Evolutionary conservation across 176 grass and related monocot species (phyloP).

Genomic region (Cenchrus purpureus): DNA sequence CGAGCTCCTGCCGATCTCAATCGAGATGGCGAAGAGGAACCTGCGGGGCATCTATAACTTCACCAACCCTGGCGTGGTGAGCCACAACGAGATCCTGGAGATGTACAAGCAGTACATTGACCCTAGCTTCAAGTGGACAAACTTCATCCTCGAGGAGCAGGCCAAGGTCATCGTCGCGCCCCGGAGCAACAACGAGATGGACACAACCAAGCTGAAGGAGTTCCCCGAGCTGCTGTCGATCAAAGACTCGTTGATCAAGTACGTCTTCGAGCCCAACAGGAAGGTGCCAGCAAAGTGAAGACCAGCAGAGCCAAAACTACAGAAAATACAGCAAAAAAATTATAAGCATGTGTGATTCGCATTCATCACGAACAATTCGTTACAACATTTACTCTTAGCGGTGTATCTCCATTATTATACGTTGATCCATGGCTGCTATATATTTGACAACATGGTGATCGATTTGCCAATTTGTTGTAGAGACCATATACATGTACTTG

Average conservation of each 20-base stretch:
- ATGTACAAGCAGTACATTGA: constrained; percentile 75
- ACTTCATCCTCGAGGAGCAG: constrained; percentile 81
- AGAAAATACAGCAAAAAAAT: constrained; percentile 20
- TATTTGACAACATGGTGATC: constrained; percentile 36
- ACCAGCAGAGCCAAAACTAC: not conserved
- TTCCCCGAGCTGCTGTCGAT: constrained; percentile 72
- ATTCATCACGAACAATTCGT: constrained; percentile 15
- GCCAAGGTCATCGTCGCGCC: constrained; percentile 75
- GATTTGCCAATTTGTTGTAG: constrained; percentile 38
- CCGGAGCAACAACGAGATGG: constrained; percentile 83
- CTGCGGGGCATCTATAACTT: constrained; percentile 75
- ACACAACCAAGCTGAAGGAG: constrained; percentile 72
- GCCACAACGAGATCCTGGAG: constrained; percentile 79
- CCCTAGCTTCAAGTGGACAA: constrained; percentile 66
- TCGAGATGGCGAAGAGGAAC: constrained; percentile 73
- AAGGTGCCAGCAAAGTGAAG: constrained; percentile 55
- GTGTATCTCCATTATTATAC: constrained; percentile 4
- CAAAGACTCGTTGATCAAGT: constrained; percentile 74
- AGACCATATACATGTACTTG: not conserved
- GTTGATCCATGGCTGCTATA: constrained; percentile 26
- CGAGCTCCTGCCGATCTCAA: constrained; percentile 73
- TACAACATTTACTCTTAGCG: constrained; percentile 12
- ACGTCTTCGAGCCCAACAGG: constrained; percentile 79
- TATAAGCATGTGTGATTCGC: not conserved
- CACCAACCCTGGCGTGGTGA: constrained; percentile 71